phyloP scores from a whole-genome alignment of 169 alveolate species.

The Cryptosporidium xiaoi region DNA sequence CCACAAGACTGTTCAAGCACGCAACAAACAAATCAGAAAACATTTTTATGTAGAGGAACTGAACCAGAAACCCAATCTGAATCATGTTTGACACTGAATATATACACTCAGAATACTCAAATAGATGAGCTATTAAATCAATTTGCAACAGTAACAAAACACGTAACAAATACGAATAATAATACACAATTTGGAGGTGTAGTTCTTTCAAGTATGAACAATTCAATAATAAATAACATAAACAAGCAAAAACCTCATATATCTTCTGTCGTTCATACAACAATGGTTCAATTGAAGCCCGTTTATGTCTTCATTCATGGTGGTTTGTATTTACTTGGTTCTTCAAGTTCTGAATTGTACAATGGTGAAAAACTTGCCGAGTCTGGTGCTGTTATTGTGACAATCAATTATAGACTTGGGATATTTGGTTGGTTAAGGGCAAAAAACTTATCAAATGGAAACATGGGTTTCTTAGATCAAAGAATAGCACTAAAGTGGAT shows the following conservation, averaged over 20 bases:
- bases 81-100: conserved; percentile 55
- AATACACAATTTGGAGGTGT: conserved; percentile 11
- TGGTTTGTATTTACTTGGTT: conserved; percentile 56
- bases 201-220: conserved; percentile 34
- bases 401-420: conserved; percentile 77
- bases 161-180: conserved; percentile 3
- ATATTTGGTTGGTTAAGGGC: conserved; percentile 77
- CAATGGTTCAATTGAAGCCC: conserved; percentile 14
- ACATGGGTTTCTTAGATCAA: conserved; percentile 81
- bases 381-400: conserved; percentile 76
- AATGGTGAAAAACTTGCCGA: conserved; percentile 64
- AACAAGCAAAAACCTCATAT: conserved; percentile 50
- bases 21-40: conserved; percentile 52
- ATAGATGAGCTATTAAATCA: conserved; percentile 52
- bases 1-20: conserved; percentile 67
- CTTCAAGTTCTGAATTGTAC: conserved; percentile 55
- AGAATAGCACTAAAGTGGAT: conserved; percentile 80
- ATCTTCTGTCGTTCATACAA: conserved; percentile 37
- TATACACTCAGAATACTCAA: conserved; percentile 30
- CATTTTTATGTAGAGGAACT: conserved; percentile 67
- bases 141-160: conserved; percentile 41
- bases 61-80: conserved; percentile 69
- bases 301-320: conserved; percentile 70
- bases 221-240: conserved; percentile 6
- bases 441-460: conserved; percentile 52